Evolutionary conservation across 2,329 filamentous ascomycete species (phyloP), one percentile per base, ranked within the genome.

Genomic region (Pseudopithomyces chartarum): DNA sequence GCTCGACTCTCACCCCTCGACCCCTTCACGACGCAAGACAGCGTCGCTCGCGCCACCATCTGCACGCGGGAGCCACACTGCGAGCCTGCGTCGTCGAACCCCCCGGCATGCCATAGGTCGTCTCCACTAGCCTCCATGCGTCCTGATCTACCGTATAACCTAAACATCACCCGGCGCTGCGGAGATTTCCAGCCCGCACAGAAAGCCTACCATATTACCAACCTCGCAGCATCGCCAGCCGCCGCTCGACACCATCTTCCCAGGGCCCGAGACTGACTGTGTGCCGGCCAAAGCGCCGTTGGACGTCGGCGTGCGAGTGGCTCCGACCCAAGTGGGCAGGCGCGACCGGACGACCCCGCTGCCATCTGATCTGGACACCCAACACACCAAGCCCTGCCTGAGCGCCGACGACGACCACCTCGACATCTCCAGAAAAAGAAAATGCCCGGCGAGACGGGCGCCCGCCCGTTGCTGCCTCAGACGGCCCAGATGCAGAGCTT

Each of bases 401-500:
- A 23, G 32, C 26, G 20, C 44, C 44, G 32, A 32, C 52, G 26
- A 34, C 51, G 32, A 33, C 13, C 22, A 15, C 33, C 8, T 42
- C 32, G 33, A 32, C 48, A 23, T 53, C 50, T 49, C 52, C 47
- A 58, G n/a, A n/a, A n/a, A n/a, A n/a, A n/a, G n/a, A n/a, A 50
- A 34, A 89, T 90, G 87, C 84, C 86, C 66, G 83, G 83, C 77
- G 87, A 90, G 74, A 81, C 83, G 59, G 80, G 82, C 55, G 82
- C 82, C 65, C 82, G 87, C 70, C 84, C 83, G 72, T 80, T 89
- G 63, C 77, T 90, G 73, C 87, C 87, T 34, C 88, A 90, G 73
- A 87, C 82, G 72, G 81, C 84, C 44, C 85, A 87, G 71, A 87
- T 92, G 86, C 87, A 88, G 74, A 87, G 85, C 68, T 94, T 92